These are phyloP conservation scores for Volvariella volvacea DNA, from an alignment of 1,284 basidiomycete genomes.

Conservation along the genomic window DNA sequence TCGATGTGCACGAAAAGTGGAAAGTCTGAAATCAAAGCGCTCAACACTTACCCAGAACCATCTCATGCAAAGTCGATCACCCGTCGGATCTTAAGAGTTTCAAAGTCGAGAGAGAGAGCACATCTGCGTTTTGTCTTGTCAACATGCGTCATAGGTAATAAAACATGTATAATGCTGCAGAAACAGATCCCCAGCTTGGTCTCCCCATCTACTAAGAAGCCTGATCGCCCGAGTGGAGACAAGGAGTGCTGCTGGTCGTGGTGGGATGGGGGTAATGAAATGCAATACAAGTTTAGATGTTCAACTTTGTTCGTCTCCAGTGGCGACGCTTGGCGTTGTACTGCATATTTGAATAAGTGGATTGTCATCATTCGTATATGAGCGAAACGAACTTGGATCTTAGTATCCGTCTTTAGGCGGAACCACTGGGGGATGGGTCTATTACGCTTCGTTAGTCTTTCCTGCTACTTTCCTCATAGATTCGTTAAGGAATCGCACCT, in stretches of 20 bases:
- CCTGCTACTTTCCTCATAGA: conserved; percentile 10
- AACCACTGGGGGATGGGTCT: conserved; percentile 98
- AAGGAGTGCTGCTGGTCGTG: no score
- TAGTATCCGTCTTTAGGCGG: conserved; percentile 93
- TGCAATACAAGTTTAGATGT: conserved; percentile 56
- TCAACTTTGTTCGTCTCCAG: conserved; percentile 94
- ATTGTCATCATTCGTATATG: conserved; percentile 1
- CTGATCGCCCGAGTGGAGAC: no score
- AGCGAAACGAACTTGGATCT: conserved; percentile 77
- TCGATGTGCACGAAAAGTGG: no score
- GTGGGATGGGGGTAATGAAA: neutral
- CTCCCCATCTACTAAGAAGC: neutral
- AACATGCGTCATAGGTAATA: no score
- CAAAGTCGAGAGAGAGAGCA: no score
- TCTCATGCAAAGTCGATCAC: no score
- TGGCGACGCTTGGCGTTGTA: conserved; percentile 94
- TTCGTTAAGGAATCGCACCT: conserved; percentile 48
- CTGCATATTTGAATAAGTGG: conserved; percentile 29
- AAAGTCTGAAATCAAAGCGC: no score
- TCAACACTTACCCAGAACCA: no score
- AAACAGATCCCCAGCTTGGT: no score
- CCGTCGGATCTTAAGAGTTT: no score
- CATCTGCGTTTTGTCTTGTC: no score
- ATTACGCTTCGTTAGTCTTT: conserved; percentile 2
- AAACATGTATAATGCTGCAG: no score